A percentile compares a stretch with the other conserved stretches of the same genome.
phyloP scores from a whole-genome alignment of 805 yeast genomes.

The Scheffersomyces lignosus region DNA sequence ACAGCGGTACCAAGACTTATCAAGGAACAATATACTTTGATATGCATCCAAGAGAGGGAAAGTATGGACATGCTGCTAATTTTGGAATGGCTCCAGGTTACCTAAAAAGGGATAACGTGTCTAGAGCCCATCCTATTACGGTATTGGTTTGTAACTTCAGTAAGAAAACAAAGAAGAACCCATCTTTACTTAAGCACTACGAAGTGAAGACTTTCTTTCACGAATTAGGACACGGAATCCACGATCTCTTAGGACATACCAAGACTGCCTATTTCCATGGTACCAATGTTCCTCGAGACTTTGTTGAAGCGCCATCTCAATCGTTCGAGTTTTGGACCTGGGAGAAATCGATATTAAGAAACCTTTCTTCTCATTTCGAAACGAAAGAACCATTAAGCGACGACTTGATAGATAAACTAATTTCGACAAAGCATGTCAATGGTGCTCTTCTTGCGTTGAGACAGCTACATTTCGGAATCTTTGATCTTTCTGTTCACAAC shows the following conservation, averaged over 20 bases:
- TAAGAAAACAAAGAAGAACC: conserved; percentile 66
- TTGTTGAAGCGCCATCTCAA: conserved; percentile 91
- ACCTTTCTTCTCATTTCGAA: conserved; percentile 65
- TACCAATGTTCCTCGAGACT: conserved; percentile 77
- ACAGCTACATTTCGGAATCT: conserved; percentile 76
- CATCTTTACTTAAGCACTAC: conserved; percentile 71
- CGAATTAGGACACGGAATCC: conserved; percentile 89
- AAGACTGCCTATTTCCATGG: conserved; percentile 70
- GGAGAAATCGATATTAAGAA: conserved; percentile 59
- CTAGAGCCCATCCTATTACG: conserved; percentile 63
- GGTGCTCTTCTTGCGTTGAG: conserved; percentile 71
- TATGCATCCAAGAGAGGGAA: conserved; percentile 82
- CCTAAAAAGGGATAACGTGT: conserved; percentile 43
- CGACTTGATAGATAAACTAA: conserved; percentile 54
- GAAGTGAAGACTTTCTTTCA: conserved; percentile 87
- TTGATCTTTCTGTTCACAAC: conserved; percentile 75
- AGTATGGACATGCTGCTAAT: conserved; percentile 88
- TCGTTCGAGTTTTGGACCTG: conserved; percentile 89
- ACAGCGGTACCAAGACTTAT: conserved; percentile 51
- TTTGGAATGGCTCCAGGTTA: conserved; percentile 70
- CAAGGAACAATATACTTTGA: conserved; percentile 81
- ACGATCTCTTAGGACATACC: conserved; percentile 69
- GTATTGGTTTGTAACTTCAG: conserved; percentile 85
- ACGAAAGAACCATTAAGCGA: conserved; percentile 59
- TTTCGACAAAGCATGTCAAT: conserved; percentile 70